Evolutionary conservation across 805 yeast species (phyloP), one percentile per base, ranked within the genome.

Genomic region (Kazachstania kunashirensis): DNA sequence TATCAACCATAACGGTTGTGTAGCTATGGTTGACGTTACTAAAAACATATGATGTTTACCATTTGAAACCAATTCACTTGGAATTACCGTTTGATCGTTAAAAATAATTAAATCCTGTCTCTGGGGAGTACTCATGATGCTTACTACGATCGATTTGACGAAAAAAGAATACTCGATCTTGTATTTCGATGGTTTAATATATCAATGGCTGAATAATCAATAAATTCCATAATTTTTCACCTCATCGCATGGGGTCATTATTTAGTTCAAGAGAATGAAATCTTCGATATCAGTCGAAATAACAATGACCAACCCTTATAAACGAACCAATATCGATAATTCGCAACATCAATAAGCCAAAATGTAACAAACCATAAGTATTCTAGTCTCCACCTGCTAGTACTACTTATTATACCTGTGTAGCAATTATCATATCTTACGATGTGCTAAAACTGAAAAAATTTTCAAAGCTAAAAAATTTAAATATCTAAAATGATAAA

Each of bases 1-100:
- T 3, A 70, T 49, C 26, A 81, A 60, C 89, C 89, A 81, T 5
- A 73, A 54, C 2, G 88, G 76, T 19, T 73, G 67, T 0, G 82
- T 77, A 0, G 80, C 77, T 33, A 62, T 65, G 1, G 60, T 54
- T 32, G 68, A 63, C 0, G 72, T 65, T 2, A 71, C 43, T 8
- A 65, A 36, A 3, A 65, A 50, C 34, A 63, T 48, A 24, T 51
- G 43, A 31, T 47, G 50, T 45, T 41, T 24, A n/a, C 40, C 38
- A 43, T 47, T 30, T 39, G 38, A 5, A 15, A 40, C 33, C 1
- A 55, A 30, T 4, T 40, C 34, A 14, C 45, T 28, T 6, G 68
- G 55, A 4, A 63, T 43, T 2, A 77, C 63, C 2, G 73, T 56
- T 37, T 68, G 68, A 45, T 78, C 79, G 17, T 58, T 59, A 53